Percentiles rank a stretch among this genome's conserved stretches.
Conservation (phyloP, 805 yeast genomes). For the Pichia exigua region DNA sequence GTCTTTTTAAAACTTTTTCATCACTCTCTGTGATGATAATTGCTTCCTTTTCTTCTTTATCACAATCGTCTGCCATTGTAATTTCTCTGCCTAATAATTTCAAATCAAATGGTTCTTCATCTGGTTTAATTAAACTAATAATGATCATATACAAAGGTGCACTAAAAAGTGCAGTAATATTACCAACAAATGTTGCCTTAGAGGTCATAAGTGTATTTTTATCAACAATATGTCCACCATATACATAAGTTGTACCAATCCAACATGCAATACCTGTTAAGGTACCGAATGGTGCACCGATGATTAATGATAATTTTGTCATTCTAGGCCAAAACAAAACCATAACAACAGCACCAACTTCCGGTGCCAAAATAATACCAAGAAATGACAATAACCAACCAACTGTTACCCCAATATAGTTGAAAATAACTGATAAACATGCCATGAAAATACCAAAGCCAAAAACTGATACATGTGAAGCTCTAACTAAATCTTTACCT, state of each 20-base stretch:
- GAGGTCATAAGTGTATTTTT: conserved; percentile 20
- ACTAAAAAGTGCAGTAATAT: conserved; percentile 23
- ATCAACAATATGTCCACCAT: conserved; percentile 20
- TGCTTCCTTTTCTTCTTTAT: conserved; percentile 25
- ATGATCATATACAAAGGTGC: conserved; percentile 21
- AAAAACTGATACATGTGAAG: conserved; percentile 29
- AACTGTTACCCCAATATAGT: conserved; percentile 34
- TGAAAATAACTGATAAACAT: conserved; percentile 32
- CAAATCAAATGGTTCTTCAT: conserved; percentile 26
- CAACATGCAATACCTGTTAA: conserved; percentile 46
- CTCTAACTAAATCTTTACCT: conserved; percentile 30
- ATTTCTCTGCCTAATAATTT: conserved; percentile 15
- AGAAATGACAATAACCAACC: conserved; percentile 34
- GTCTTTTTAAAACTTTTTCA: conserved; percentile 24
- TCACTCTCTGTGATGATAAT: conserved; percentile 19
- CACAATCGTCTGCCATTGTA: conserved; percentile 30
- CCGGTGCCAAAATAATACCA: conserved; percentile 36
- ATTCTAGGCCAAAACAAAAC: conserved; percentile 32
- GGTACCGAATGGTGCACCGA: conserved; percentile 44
- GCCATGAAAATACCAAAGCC: conserved; percentile 39
- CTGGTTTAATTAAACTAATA: conserved; percentile 26
- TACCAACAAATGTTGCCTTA: conserved; percentile 24
- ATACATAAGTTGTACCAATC: conserved; percentile 26
- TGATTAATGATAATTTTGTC: conserved; percentile 20
- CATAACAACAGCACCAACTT: conserved; percentile 26